Evolutionary conservation across 2,329 filamentous ascomycete genomes (phyloP), one percentile per base, ranked within the genome.

Genomic region (Exophiala sideris): DNA sequence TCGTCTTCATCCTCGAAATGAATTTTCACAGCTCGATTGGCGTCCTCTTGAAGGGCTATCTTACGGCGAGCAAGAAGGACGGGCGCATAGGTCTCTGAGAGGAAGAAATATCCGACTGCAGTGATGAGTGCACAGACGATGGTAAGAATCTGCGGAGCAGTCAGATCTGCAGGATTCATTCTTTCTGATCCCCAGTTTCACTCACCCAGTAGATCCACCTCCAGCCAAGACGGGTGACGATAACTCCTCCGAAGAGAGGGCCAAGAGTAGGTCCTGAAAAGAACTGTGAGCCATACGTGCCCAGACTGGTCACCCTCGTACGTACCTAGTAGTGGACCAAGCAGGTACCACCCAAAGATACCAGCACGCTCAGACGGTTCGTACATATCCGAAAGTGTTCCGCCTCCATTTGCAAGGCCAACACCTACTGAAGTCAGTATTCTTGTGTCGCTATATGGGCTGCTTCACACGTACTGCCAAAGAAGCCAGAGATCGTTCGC

Each of bases 51-150:
- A 0, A 80, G 73, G 21, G 73, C 65, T 47, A 78, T 78, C 67
- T 82, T 84, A 62, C 76, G 72, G 36, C 73, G 69, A 10, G 70
- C 70, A 1, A 86, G 77, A 1, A 88, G 75, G 6, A 80, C 78
- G 0, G 84, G 82, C 0, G 76, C 77, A 66, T 85, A 86, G 0
- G 82, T 85, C 64, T 86, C 84, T 50, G 75, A 73, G 3, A 81
- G 72, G 48, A 82, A 76, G 63, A 81, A 77, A 48, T 85, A 69
- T 2, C 83, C 84, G 5, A 78, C 70, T n/a, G 75, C 59, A 61
- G 85, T 82, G 47, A 87, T 79, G n/a, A 80, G 54, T 8, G 75
- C 52, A 41, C 61, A 64, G 14, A 64, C 52, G 18, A 64, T 62
- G 33, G 58, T 54, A 16, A 64, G 64, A 32, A 76, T 65, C 71